phyloP scores from a whole-genome alignment of 495 filamentous ascomycete species.

The Immersiella caudata region DNA sequence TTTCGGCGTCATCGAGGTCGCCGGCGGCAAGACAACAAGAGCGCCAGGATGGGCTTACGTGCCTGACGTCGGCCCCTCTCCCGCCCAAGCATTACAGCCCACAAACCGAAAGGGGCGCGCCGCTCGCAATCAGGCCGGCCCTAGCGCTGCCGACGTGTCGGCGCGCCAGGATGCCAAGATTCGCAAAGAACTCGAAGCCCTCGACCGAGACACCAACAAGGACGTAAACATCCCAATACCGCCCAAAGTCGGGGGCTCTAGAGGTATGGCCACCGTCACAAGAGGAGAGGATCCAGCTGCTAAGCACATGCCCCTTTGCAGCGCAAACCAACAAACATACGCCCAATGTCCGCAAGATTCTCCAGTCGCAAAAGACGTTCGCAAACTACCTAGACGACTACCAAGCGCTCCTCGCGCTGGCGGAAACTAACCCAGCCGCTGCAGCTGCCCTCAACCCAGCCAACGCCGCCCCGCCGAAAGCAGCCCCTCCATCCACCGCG shows the following conservation, averaged over 20 bases:
- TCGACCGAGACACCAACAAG: conserved; percentile 77
- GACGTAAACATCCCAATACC: conserved; percentile 73
- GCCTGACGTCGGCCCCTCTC: conserved; percentile 68
- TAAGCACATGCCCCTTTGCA: not conserved
- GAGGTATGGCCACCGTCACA: conserved; percentile 22
- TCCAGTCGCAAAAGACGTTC: conserved; percentile 91
- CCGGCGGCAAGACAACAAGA: conserved; percentile 63
- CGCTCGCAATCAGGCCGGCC: conserved; percentile 58
- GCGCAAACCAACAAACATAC: conserved; percentile 62
- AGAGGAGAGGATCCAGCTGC: not conserved
- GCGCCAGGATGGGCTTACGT: conserved; percentile 91
- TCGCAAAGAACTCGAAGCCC: conserved; percentile 71
- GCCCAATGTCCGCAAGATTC: conserved; percentile 81
- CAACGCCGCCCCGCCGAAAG: conserved; percentile 23
- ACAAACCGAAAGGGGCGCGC: conserved; percentile 62
- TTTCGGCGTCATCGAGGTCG: conserved; percentile 73
- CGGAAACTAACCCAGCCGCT: conserved; percentile 42
- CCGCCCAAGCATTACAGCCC: conserved; percentile 50
- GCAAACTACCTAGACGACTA: conserved; percentile 89
- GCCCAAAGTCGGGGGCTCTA: conserved; percentile 31
- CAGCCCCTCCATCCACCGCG: conserved; percentile 23
- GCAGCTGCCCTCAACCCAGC: conserved; percentile 27
- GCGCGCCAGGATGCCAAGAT: conserved; percentile 74
- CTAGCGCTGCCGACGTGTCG: conserved; percentile 64
- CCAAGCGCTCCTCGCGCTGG: conserved; percentile 65